Evolutionary conservation across 768 basidiomycete species (phyloP), one percentile per base, ranked within the genome.

Genomic region (Psilocybe cubensis): DNA sequence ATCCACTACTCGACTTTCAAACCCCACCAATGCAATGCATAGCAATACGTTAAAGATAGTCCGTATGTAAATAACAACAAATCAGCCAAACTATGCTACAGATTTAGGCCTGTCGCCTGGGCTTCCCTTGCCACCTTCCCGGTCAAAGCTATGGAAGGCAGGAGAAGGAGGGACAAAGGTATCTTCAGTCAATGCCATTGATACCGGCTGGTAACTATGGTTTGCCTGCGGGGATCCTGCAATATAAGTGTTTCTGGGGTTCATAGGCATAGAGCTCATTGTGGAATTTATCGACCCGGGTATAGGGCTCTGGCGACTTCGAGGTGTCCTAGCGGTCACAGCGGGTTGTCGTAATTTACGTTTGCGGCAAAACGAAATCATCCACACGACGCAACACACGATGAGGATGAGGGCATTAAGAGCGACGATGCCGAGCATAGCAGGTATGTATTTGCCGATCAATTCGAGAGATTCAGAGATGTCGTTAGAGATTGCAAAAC

Each of bases 391-490:
- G 58, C 77, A 69, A 55, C 91, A 79, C 25, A 80, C 71, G 53
- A 91, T 69, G 56, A 93, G 70, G 52, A 91, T 78, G 24, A 91
- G 72, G 5, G 90, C 87, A 65, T 94, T 94, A 63, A 94, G 77
- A 31, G 85, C 92, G 66, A 92, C 83, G 56, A 93, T 72, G 24
- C 78, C 92, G 49, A 94, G 77, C 75, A 93, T 83, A 23, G 83
- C 87, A 21, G 92, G 92, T 47, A 93, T 74, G 71, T 81, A 86
- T 24, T 76, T 80, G 44, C 81, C 79, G 63, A 94, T 80, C 65
- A 80, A 80, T 67, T 84, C 82, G 51, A 94, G 70, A 14, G 85
- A 85, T 42, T 79, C 66, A 3, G 81, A 79, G 62, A 86, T 75
- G 59, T 88, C 79, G 42, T 80, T 74, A 7, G 88, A 85, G 51